These are phyloP conservation scores for Backusella sp. DNA, from an alignment of 192 early-diverging fungal species.

Conservation along the genomic window DNA sequence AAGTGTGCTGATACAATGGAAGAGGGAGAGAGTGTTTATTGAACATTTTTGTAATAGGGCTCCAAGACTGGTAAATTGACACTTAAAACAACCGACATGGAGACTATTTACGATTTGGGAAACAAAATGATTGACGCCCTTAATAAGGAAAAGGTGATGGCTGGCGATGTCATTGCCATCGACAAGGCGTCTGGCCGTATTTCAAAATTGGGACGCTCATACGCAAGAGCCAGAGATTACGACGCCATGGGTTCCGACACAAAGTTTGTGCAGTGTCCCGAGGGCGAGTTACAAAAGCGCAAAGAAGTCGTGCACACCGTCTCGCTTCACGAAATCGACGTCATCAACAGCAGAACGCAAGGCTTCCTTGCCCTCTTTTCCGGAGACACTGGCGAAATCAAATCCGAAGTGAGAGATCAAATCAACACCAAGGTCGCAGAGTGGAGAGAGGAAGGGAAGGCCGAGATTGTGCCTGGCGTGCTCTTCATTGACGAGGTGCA, in stretches of 20 bases:
- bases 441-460: constrained; percentile 98
- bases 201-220: constrained; percentile 93
- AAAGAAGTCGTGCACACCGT: constrained; percentile 98
- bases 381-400: constrained; percentile 99
- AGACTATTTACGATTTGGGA: constrained; percentile 98
- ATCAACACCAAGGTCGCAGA: constrained; percentile 96
- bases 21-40: neutral
- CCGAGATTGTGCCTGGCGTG: constrained; percentile 96
- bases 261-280: constrained; percentile 98
- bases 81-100: constrained; percentile 99
- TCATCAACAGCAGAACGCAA: constrained; percentile 96
- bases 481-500: constrained; percentile 99
- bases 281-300: constrained; percentile 96
- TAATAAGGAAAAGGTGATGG: constrained; percentile 97
- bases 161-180: constrained; percentile 96
- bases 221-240: constrained; percentile 94
- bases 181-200: constrained; percentile 98
- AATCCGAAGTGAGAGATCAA: constrained; percentile 93
- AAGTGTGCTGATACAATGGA: constrained; percentile 36
- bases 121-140: constrained; percentile 98
- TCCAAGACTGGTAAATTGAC: constrained; percentile 97
- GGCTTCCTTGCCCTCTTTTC: constrained; percentile 98
- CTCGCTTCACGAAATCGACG: constrained; percentile 98
- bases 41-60: constrained; percentile 49
- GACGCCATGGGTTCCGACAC: constrained; percentile 97